Evolutionary conservation across 2,329 filamentous ascomycete species (phyloP).

Genomic region (Sporothrix euskadiensis): DNA sequence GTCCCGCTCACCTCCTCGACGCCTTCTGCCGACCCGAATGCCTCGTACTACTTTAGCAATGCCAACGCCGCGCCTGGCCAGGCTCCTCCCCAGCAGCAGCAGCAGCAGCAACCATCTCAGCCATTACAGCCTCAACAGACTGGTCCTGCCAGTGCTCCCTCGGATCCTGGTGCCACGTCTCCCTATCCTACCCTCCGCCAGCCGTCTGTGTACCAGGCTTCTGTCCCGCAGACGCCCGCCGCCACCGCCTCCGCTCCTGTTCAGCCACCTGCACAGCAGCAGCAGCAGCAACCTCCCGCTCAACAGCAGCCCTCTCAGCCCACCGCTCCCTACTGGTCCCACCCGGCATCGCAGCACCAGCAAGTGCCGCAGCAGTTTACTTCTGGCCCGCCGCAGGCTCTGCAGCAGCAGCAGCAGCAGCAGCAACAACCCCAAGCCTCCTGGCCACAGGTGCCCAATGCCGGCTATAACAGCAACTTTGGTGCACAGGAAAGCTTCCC

Average conservation of each 20-base stretch:
- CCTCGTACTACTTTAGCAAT: slow-evolving; percentile 59
- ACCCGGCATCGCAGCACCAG: slow-evolving; percentile 45
- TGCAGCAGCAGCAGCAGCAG: slow-evolving; percentile 38
- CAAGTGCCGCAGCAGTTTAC: slow-evolving; percentile 39
- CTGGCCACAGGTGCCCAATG: slow-evolving; percentile 39
- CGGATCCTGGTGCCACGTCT: slow-evolving; percentile 47
- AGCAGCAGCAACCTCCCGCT: slow-evolving; percentile 34
- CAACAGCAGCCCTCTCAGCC: slow-evolving; percentile 25
- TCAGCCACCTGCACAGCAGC: slow-evolving; percentile 27
- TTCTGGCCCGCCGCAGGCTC: slow-evolving; percentile 43
- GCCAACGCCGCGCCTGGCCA: slow-evolving; percentile 34
- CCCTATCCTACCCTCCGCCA: slow-evolving; percentile 57
- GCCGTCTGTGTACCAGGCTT: slow-evolving; percentile 47
- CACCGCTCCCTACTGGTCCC: slow-evolving; percentile 50
- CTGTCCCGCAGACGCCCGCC: slow-evolving; percentile 46
- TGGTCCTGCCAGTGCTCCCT: slow-evolving; percentile 41
- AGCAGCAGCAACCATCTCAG: slow-evolving; percentile 33
- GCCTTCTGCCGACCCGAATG: slow-evolving; percentile 52
- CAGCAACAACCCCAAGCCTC: background rate
- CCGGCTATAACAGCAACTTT: slow-evolving; percentile 56
- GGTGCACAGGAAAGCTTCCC: slow-evolving; percentile 62
- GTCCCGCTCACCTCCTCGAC: slow-evolving; percentile 41
- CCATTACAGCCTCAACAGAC: slow-evolving; percentile 39
- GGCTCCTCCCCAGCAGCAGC: slow-evolving; percentile 41
- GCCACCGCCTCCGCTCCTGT: slow-evolving; percentile 40